Evolutionary conservation across 805 yeast species (phyloP).

Genomic region (Torulaspora maleeae): DNA sequence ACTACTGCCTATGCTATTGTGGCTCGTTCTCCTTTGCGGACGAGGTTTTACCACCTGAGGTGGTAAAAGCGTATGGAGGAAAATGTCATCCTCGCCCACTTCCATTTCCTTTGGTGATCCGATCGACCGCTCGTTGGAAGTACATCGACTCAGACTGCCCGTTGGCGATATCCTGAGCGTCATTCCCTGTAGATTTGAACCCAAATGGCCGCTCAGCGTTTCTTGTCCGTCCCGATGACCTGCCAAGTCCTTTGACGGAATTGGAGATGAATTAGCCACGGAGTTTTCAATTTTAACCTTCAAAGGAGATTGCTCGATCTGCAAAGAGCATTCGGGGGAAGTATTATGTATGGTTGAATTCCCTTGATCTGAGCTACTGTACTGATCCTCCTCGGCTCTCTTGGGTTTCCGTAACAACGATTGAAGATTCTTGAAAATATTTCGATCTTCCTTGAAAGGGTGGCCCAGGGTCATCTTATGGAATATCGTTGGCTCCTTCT

Average conservation of each 20-base stretch:
- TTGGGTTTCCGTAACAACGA: conserved; percentile 20
- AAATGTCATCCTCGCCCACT: conserved; percentile 3
- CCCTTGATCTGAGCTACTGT: neutral
- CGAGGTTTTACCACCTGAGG: conserved; percentile 17
- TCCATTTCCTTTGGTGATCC: neutral
- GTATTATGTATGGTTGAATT: neutral
- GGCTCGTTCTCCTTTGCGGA: conserved; percentile 16
- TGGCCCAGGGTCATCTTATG: conserved; percentile 20
- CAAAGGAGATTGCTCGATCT: too few species aligned
- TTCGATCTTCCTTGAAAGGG: conserved; percentile 23
- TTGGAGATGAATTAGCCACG: neutral
- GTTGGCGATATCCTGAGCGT: neutral
- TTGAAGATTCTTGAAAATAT: conserved; percentile 24
- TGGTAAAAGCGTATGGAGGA: conserved; percentile 8
- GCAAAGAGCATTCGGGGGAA: too few species aligned
- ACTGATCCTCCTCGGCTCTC: conserved; percentile 1
- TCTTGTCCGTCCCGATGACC: neutral
- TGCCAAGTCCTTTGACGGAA: neutral
- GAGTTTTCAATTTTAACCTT: neutral
- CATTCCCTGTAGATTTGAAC: neutral
- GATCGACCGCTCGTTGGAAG: conserved; percentile 1
- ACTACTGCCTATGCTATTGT: conserved; percentile 6
- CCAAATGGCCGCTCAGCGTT: neutral
- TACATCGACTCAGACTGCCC: neutral
- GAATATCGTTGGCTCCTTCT: conserved; percentile 8